Base-by-base conservation (phyloP, 2,329 filamentous ascomycete species). In the Verticillium zaregamsianum region DNA sequence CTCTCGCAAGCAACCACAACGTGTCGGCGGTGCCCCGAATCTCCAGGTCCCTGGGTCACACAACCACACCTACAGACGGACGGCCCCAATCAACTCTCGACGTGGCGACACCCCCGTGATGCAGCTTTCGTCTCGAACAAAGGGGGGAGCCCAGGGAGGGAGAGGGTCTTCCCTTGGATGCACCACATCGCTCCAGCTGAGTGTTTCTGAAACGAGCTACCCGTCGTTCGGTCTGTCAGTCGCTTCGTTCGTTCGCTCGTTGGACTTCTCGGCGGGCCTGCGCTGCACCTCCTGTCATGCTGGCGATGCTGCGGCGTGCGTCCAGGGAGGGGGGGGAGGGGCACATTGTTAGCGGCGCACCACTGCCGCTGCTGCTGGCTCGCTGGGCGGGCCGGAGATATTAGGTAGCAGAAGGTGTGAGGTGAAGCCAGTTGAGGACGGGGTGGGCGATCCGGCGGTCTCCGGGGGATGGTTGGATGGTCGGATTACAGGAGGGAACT, bases 181-280 rank as follows among this genome's bases (percentile, higher is more conserved):
- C 45, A 23, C 55, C 8, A 23, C 28, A 32, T 57, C 55, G 55
- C 20, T 17, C 31, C 32, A 37, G n/a, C 55, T 57, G 55, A 37
- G 33, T 57, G 32, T 57, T 57, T 37, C 55, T 57, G 55, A 57
- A 57, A 57, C 55, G 23, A 57, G 55, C 55, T 57, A 57, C 55
- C 31, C 31, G 45, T 52, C 45, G n/a, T 52, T 52, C 45, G 20
- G 45, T 23, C 45, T 9, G 45, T 28, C 45, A 25, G 20, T 45
- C 39, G 39, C 40, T 52, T 52, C 45, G 45, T 52, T 52, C 45
- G 39, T 20, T 45, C 39, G 15, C n/a, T 45, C 39, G n/a, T 52
- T 52, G 6, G 20, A 3, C 45, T 12, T n/a, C 45, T 25, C n/a
- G 17, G 33, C 33, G 33, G n/a, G 20, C 20, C n/a, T 5, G 23